Conservation (phyloP, 75 land plant genomes). For the Cupressus sempervirens region DNA sequence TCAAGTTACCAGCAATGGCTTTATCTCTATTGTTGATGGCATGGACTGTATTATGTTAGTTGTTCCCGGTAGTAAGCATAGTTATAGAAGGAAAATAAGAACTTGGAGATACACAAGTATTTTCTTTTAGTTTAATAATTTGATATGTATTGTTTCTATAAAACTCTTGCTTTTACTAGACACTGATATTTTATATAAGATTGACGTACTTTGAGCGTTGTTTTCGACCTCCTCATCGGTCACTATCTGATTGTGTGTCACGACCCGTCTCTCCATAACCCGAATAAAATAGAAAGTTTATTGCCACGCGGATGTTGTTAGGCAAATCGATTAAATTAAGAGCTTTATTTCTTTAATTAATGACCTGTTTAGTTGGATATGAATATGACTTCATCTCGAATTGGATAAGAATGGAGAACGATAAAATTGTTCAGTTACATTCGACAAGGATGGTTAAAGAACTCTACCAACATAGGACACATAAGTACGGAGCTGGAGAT, state of each 20-base stretch:
- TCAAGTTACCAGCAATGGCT: background rate
- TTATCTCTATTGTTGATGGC: background rate
- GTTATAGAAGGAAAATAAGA: background rate
- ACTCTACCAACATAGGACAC: too few relatives aligned
- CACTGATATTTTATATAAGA: background rate
- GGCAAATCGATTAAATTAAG: too few relatives aligned
- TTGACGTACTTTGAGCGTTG: background rate
- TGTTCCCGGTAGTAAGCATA: background rate
- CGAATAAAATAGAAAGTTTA: too few relatives aligned
- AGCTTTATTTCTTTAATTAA: too few relatives aligned
- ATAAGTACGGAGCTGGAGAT: too few relatives aligned
- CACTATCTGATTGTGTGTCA: background rate
- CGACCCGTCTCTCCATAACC: too few relatives aligned
- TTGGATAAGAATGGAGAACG: too few relatives aligned
- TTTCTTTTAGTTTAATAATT: background rate
- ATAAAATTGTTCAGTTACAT: too few relatives aligned
- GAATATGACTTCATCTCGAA: too few relatives aligned
- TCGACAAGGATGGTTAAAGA: too few relatives aligned
- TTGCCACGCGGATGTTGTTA: too few relatives aligned
- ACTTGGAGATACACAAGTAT: background rate
- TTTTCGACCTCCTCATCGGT: background rate
- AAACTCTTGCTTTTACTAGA: background rate
- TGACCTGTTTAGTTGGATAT: too few relatives aligned
- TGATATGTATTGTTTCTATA: background rate
- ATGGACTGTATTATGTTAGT: background rate